A percentile compares a stretch with the other conserved stretches of the same genome.
phyloP scores from a whole-genome alignment of 495 filamentous ascomycete species.

The Tuber umbilicatum region DNA sequence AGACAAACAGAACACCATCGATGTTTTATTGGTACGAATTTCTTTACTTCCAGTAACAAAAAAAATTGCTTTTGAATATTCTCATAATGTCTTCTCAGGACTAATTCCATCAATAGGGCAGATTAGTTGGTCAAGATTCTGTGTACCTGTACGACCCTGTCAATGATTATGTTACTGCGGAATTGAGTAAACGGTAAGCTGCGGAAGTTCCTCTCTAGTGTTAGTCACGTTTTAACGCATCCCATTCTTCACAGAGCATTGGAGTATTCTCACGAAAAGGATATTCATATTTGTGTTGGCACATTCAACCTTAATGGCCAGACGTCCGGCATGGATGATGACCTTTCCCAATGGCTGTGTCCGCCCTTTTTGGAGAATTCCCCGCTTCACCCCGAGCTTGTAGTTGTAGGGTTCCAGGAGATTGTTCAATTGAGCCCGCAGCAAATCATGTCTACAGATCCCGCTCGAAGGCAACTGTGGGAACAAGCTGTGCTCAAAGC shows the following conservation, averaged over 20 bases:
- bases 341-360: conserved; percentile 79
- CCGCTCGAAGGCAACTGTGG: conserved; percentile 75
- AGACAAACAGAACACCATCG: conserved; percentile 85
- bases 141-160: conserved; percentile 89
- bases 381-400: conserved; percentile 63
- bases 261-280: conserved; percentile 52
- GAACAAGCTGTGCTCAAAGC: conserved; percentile 71
- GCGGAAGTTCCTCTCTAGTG: background rate
- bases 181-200: conserved; percentile 56
- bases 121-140: conserved; percentile 71
- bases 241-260: conserved; percentile 16
- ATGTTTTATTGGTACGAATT: conserved; percentile 59
- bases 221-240: background rate
- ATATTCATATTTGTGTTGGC: conserved; percentile 65
- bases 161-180: conserved; percentile 74
- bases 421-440: conserved; percentile 94
- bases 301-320: conserved; percentile 94
- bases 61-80: background rate
- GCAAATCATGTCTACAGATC: conserved; percentile 98
- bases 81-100: conserved; percentile 5
- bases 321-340: conserved; percentile 64
- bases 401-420: conserved; percentile 91
- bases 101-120: conserved; percentile 48
- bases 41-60: background rate
- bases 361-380: conserved; percentile 49